These are phyloP conservation scores for Kitagawia praeruptora DNA, from an alignment of 129 eudicot genomes.

Conservation along the genomic window DNA sequence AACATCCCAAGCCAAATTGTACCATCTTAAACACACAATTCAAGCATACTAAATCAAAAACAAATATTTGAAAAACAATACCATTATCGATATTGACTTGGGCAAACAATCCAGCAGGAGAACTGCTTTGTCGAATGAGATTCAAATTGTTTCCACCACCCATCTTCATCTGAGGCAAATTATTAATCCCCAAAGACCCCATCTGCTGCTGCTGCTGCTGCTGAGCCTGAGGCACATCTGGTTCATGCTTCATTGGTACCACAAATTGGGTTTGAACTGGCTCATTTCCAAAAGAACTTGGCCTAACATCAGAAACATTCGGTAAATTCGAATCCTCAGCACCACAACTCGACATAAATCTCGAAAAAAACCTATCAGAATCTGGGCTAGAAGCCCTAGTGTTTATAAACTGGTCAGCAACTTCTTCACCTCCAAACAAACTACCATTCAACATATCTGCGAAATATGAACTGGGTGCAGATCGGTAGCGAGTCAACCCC, in stretches of 20 bases:
- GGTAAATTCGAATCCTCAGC: conserved; percentile 8
- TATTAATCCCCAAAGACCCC: not conserved
- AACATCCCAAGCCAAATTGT: not conserved
- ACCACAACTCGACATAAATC: conserved; percentile 22
- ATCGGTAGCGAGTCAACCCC: conserved; percentile 63
- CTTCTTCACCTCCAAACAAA: conserved; percentile 43
- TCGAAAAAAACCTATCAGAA: conserved; percentile 30
- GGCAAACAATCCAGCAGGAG: conserved; percentile 72
- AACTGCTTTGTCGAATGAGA: conserved; percentile 60
- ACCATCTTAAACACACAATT: not conserved
- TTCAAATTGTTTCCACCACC: conserved; percentile 22
- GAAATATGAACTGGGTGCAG: conserved; percentile 80
- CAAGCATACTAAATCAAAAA: not conserved
- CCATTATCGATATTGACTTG: conserved; percentile 57
- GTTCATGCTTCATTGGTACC: conserved; percentile 37
- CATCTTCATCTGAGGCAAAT: conserved; percentile 8
- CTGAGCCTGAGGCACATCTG: conserved; percentile 17
- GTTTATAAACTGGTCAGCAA: conserved; percentile 34
- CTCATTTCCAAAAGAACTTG: conserved; percentile 5
- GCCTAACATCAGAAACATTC: not conserved
- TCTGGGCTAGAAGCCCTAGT: conserved; percentile 39
- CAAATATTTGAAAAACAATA: conserved; percentile 11
- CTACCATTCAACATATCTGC: conserved; percentile 28
- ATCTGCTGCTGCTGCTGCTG: conserved; percentile 26
- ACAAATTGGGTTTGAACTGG: conserved; percentile 12